Evolutionary conservation across 2,329 filamentous ascomycete species (phyloP).

Genomic region (Lachnellula cervina): DNA sequence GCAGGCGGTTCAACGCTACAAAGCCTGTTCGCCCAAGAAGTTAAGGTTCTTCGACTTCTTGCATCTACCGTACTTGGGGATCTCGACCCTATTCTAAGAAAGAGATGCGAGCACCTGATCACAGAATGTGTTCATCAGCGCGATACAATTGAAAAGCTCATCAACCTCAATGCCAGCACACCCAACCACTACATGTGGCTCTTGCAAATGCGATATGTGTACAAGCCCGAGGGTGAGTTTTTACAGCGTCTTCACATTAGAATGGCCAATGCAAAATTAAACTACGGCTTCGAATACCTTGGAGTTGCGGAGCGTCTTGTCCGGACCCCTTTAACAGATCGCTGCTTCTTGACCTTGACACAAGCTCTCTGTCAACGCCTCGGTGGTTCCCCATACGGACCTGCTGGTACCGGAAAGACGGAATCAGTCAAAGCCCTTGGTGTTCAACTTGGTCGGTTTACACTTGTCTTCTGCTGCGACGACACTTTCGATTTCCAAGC

Average conservation of each 20-base stretch:
- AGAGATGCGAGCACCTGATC: slow-evolving; percentile 98
- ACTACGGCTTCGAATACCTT: slow-evolving; percentile 97
- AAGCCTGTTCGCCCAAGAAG: slow-evolving; percentile 72
- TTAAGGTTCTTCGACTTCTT: slow-evolving; percentile 78
- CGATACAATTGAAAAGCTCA: slow-evolving; percentile 83
- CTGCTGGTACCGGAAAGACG: slow-evolving; percentile 96
- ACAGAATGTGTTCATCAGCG: slow-evolving; percentile 98
- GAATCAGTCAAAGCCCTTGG: slow-evolving; percentile 98
- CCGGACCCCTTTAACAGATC: slow-evolving; percentile 91
- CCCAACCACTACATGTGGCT: slow-evolving; percentile 88
- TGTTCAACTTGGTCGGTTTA: slow-evolving; percentile 93
- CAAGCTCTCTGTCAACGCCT: slow-evolving; percentile 93
- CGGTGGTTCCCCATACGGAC: slow-evolving; percentile 94
- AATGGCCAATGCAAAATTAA: slow-evolving; percentile 94
- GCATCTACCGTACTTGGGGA: slow-evolving; percentile 88
- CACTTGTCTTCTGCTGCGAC: slow-evolving; percentile 98
- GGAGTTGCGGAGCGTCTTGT: slow-evolving; percentile 95
- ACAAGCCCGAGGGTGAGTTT: slow-evolving; percentile 74
- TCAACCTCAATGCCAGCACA: slow-evolving; percentile 67
- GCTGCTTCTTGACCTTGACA: slow-evolving; percentile 96
- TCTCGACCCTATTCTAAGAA: slow-evolving; percentile 77
- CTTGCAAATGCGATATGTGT: slow-evolving; percentile 94
- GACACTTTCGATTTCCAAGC: slow-evolving; percentile 99
- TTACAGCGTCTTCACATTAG: slow-evolving; percentile 80
- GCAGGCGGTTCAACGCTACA: slow-evolving; percentile 66